phyloP scores from a whole-genome alignment of 2,329 filamentous ascomycete genomes.

The Ophiocordyceps australis region DNA sequence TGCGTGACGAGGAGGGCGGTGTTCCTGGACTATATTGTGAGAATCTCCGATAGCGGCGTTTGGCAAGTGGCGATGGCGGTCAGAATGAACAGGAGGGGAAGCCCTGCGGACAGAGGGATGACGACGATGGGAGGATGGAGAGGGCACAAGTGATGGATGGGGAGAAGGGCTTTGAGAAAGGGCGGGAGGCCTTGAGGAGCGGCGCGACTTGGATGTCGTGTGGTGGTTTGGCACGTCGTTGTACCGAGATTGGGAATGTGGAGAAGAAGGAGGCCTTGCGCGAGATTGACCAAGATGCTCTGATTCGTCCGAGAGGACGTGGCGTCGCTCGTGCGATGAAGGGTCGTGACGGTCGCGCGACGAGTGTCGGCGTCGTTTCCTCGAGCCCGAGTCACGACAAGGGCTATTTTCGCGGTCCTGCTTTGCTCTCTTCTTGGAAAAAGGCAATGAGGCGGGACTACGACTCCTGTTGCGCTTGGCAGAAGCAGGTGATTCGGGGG shows the following conservation, averaged over 20 bases:
- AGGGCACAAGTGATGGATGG: conserved; percentile 1
- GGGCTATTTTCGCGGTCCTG: conserved; percentile 17
- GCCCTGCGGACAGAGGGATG: conserved; percentile 2
- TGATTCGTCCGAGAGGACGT: conserved; percentile 11
- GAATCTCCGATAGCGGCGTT: conserved; percentile 4
- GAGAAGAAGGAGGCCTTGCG: conserved; percentile 9
- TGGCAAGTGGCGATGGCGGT: conserved; percentile 5
- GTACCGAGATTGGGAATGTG: conserved; percentile 8
- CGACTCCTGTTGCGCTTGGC: conserved; percentile 22
- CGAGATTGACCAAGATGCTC: too few relatives aligned
- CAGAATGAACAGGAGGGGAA: conserved; percentile 7
- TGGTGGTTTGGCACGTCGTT: too few relatives aligned
- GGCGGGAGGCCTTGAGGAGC: conserved; percentile 5
- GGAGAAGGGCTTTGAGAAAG: conserved; percentile 3
- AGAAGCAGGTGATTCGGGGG: conserved; percentile 16
- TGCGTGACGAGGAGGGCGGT: conserved; percentile 6
- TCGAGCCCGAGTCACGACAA: conserved; percentile 15
- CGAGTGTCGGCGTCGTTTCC: conserved; percentile 13
- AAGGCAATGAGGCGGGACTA: conserved; percentile 18
- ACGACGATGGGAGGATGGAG: conserved; percentile 2
- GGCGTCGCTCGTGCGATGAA: conserved; percentile 13
- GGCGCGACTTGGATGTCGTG: too few relatives aligned
- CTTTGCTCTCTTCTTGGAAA: conserved; percentile 21
- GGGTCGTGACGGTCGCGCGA: conserved; percentile 12
- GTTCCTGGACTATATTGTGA: conserved; percentile 5